phyloP scores from a whole-genome alignment of 164 flowering plant genomes.

The Paratinospora sagittata region DNA sequence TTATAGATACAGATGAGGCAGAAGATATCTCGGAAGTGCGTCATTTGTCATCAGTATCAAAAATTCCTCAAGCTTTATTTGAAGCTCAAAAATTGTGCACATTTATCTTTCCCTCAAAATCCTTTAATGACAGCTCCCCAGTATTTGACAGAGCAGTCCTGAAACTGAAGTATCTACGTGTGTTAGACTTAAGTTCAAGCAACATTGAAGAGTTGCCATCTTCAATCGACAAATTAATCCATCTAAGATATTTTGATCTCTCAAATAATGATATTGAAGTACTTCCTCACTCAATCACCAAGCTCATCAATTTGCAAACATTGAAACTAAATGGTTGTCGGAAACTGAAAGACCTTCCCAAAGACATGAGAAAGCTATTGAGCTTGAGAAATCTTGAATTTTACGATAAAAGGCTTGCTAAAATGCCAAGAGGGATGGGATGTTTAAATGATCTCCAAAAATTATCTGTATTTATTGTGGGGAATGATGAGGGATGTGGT shows the following conservation, averaged over 20 bases:
- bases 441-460: slow-evolving; percentile 14
- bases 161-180: too few relatives aligned
- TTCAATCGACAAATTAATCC: not conserved
- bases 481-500: slow-evolving; percentile 1
- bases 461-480: slow-evolving; percentile 7
- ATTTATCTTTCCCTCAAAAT: too few relatives aligned
- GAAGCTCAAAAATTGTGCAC: too few relatives aligned
- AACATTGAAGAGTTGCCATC: not conserved
- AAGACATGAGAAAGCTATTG: not conserved
- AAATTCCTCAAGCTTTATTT: too few relatives aligned
- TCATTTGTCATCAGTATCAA: too few relatives aligned
- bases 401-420: not conserved
- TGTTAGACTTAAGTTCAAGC: not conserved
- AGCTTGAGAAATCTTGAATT: slow-evolving; percentile 3
- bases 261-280: not conserved
- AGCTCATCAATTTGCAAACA: not conserved
- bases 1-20: too few relatives aligned
- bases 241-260: slow-evolving; percentile 12
- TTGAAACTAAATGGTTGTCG: not conserved
- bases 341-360: not conserved
- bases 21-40: too few relatives aligned
- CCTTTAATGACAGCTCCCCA: too few relatives aligned
- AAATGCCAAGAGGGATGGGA: not conserved
- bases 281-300: not conserved
- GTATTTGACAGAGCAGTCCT: too few relatives aligned